Percentiles rank a stretch among this genome's conserved stretches.
Conservation (phyloP, 257 asterid species). For the Marsdenia floribunda region DNA sequence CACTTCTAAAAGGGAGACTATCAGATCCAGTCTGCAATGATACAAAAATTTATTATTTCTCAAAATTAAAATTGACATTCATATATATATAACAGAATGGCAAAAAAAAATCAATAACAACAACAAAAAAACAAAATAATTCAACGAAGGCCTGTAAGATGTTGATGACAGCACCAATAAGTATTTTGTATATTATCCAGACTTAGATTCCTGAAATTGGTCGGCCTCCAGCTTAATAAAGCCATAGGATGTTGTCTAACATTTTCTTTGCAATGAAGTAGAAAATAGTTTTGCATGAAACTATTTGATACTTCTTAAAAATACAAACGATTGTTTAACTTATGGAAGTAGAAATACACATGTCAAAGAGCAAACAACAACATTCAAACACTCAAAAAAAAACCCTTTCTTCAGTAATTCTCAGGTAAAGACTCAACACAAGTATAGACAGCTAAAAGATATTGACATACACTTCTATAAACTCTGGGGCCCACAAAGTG, state of each 20-base stretch:
- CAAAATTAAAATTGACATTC: too few relatives aligned
- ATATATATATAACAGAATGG: not conserved
- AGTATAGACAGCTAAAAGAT: not conserved
- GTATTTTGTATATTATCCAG: not conserved
- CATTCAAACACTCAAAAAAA: too few relatives aligned
- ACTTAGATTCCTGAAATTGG: not conserved
- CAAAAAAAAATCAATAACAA: not conserved
- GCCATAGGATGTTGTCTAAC: not conserved
- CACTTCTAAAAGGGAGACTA: conserved; percentile 77
- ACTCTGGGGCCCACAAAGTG: not conserved
- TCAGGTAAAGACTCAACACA: too few relatives aligned
- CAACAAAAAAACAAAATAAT: not conserved
- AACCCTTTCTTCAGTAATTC: too few relatives aligned
- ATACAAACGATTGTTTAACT: not conserved
- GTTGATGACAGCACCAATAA: not conserved
- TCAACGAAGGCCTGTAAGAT: not conserved
- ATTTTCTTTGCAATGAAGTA: not conserved
- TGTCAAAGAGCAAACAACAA: too few relatives aligned
- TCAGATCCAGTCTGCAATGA: conserved; percentile 76
- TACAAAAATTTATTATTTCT: not conserved
- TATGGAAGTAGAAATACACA: not conserved
- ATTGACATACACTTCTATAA: not conserved
- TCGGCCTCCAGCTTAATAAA: not conserved
- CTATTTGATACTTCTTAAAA: not conserved
- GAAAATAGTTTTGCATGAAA: not conserved